phyloP scores from a whole-genome alignment of 306 rosid species.

The Rosa multiflora region DNA sequence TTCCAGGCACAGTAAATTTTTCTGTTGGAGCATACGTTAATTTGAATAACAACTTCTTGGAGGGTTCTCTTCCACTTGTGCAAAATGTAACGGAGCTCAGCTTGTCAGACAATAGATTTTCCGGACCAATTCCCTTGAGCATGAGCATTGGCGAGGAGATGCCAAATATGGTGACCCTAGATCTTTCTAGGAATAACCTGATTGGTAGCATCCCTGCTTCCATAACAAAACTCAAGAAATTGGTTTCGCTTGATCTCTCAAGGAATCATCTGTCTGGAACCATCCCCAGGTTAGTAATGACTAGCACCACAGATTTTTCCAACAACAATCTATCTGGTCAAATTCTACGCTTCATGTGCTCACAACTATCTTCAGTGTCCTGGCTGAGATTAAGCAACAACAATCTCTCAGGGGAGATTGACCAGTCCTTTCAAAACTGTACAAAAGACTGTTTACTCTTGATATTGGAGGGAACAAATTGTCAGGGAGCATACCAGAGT shows the following conservation, averaged over 20 bases:
- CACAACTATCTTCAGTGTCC: neutral
- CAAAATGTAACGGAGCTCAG: neutral
- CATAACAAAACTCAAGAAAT: neutral
- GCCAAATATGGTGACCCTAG: neutral
- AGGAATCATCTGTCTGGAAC: conserved; percentile 1
- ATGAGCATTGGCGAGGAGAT: neutral
- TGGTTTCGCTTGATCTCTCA: neutral
- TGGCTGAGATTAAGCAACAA: conserved; percentile 9
- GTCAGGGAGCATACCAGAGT: conserved; percentile 8
- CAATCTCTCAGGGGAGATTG: conserved; percentile 6
- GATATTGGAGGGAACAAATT: conserved; percentile 12
- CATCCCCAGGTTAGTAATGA: neutral
- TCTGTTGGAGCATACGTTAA: neutral
- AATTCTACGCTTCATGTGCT: conserved; percentile 6
- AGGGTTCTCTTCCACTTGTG: conserved; percentile 9
- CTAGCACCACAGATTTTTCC: neutral
- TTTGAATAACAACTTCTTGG: neutral
- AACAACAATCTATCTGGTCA: conserved; percentile 2
- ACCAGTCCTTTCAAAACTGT: neutral
- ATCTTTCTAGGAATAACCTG: conserved; percentile 4
- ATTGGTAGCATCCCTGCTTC: conserved; percentile 1
- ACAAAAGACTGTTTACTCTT: neutral
- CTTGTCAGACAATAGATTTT: neutral
- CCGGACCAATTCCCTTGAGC: neutral
- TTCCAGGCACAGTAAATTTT: neutral